Evolutionary conservation across 2,329 filamentous ascomycete genomes (phyloP).

Genomic region (Fusarium nelsonii): DNA sequence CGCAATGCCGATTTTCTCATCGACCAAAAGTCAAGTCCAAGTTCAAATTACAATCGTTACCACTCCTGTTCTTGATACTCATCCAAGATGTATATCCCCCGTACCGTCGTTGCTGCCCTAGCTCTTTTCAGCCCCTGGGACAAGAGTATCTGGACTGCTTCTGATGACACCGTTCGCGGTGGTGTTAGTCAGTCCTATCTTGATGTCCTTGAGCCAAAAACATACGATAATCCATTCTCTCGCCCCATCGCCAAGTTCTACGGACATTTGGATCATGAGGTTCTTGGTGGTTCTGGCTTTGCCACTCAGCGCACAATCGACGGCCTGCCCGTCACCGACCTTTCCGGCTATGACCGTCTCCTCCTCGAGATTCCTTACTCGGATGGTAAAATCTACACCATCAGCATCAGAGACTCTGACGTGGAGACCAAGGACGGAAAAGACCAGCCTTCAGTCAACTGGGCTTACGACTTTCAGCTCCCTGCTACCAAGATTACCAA

Average conservation of each 20-base stretch:
- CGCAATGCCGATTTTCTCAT: too few relatives aligned
- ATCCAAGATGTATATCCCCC: neutral
- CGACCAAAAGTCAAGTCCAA: neutral
- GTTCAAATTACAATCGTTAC: neutral
- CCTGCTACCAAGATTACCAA: neutral
- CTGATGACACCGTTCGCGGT: neutral
- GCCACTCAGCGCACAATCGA: neutral
- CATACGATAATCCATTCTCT: neutral
- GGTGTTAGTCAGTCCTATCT: neutral
- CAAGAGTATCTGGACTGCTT: neutral
- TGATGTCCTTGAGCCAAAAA: neutral
- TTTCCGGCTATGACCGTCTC: neutral
- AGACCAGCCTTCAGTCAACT: neutral
- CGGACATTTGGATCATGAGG: neutral
- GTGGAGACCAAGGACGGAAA: neutral
- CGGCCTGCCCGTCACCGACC: neutral
- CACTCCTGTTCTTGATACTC: neutral
- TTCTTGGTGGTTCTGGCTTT: neutral
- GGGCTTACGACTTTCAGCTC: neutral
- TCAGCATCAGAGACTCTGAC: neutral
- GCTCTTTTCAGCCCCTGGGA: neutral
- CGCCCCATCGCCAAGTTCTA: slow-evolving; percentile 2
- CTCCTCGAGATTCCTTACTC: neutral
- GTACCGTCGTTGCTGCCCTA: neutral
- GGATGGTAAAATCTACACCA: slow-evolving; percentile 1